Conservation (phyloP, 495 filamentous ascomycete genomes). For the Xylona heveae region DNA sequence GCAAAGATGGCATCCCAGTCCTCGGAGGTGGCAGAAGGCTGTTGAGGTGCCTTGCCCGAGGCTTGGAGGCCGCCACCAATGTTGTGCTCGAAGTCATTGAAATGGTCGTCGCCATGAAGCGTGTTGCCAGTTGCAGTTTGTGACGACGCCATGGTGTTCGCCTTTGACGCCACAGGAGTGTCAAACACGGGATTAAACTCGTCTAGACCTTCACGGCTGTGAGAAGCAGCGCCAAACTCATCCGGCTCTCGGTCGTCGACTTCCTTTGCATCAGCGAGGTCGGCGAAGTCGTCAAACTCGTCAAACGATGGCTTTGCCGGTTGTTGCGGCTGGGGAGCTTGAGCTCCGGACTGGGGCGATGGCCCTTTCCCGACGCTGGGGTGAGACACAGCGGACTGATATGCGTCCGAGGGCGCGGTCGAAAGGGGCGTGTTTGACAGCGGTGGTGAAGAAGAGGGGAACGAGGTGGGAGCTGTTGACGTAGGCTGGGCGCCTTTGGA, state of each 20-base stretch:
- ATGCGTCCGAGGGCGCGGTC: conserved; percentile 15
- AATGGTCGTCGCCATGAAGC: conserved; percentile 2
- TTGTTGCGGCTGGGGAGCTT: conserved; percentile 15
- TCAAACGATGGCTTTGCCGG: conserved; percentile 24
- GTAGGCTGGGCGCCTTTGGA: conserved; percentile 5
- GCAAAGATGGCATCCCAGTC: conserved; percentile 96
- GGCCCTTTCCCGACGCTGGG: conserved; percentile 11
- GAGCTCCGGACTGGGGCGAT: conserved; percentile 13
- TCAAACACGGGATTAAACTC: conserved; percentile 58
- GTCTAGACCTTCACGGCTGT: conserved; percentile 20
- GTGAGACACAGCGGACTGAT: conserved; percentile 15
- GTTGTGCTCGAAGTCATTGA: conserved; percentile 5
- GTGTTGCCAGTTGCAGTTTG: conserved; percentile 2
- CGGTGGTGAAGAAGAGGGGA: conserved; percentile 9
- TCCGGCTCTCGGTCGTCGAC: conserved; percentile 50
- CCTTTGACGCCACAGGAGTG: conserved; percentile 18
- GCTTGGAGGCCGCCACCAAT: conserved; percentile 1
- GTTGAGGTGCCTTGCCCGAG: conserved; percentile 8
- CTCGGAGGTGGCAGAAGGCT: conserved; percentile 26
- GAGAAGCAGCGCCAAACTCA: conserved; percentile 23
- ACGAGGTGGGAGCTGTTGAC: conserved; percentile 13
- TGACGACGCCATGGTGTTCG: conserved; percentile 2
- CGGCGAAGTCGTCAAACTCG: conserved; percentile 74
- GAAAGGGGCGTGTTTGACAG: conserved; percentile 5
- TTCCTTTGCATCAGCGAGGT: conserved; percentile 74